Percentiles rank a stretch among this genome's conserved stretches.
phyloP scores from a whole-genome alignment of 768 basidiomycete genomes.

The Candolleomyces efflorescens region DNA sequence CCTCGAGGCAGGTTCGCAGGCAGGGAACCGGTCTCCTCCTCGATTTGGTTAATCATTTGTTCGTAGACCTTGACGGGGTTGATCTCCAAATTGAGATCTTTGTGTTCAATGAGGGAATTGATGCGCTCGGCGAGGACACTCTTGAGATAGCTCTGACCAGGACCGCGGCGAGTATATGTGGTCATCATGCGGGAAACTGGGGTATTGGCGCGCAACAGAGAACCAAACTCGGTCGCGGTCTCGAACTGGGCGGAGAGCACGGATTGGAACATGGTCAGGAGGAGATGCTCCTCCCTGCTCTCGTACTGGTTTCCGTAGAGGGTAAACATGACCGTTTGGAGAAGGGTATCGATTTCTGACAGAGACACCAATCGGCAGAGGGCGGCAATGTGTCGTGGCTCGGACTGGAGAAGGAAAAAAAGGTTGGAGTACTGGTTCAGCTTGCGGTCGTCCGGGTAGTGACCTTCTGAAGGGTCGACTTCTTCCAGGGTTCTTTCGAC shows the following conservation, averaged over 20 bases:
- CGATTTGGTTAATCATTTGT: conserved; percentile 99
- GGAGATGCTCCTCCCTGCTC: conserved; percentile 94
- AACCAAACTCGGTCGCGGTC: conserved; percentile 98
- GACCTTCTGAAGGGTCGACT: conserved; percentile 87
- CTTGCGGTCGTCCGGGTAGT: conserved; percentile 92
- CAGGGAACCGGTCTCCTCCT: conserved; percentile 91
- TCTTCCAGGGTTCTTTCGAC: conserved; percentile 95
- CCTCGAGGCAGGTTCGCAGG: conserved; percentile 90
- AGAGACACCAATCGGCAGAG: conserved; percentile 95
- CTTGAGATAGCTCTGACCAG: conserved; percentile 98
- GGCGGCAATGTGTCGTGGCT: conserved; percentile 94
- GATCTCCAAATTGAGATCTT: conserved; percentile 98
- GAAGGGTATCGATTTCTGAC: conserved; percentile 95
- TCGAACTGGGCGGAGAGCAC: conserved; percentile 99
- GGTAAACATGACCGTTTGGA: conserved; percentile 99
- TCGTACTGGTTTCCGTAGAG: conserved; percentile 99
- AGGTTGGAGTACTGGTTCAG: conserved; percentile 96
- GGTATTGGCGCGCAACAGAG: conserved; percentile 95
- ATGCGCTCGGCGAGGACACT: conserved; percentile 96
- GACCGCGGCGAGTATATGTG: conserved; percentile 97
- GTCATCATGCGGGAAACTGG: conserved; percentile 99
- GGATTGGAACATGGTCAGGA: conserved; percentile 99
- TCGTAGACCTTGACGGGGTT: conserved; percentile 99
- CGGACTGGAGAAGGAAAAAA: conserved; percentile 97
- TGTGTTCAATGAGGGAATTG: conserved; percentile 98